phyloP scores from a whole-genome alignment of 495 filamentous ascomycete species.

The Clohesyomyces aquaticus region DNA sequence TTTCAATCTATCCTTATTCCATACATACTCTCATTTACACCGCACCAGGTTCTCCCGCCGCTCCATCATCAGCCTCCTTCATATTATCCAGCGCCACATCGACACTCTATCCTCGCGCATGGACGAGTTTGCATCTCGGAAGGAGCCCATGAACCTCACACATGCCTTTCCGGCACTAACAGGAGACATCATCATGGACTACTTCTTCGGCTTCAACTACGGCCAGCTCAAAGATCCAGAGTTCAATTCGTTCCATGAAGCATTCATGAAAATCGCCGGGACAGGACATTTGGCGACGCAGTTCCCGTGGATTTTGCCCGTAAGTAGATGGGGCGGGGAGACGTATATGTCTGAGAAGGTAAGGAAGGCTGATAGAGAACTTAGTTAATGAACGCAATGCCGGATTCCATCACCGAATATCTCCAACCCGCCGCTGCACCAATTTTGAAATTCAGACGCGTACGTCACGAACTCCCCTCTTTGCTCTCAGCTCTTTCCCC shows the following conservation, averaged over 20 bases:
- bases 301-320: slow-evolving; percentile 29
- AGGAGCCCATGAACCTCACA: slow-evolving; percentile 27
- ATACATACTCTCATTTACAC: background rate
- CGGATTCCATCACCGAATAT: slow-evolving; percentile 18
- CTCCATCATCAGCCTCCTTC: slow-evolving; percentile 25
- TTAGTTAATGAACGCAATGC: slow-evolving; percentile 29
- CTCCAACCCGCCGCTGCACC: slow-evolving; percentile 28
- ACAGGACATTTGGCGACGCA: slow-evolving; percentile 28
- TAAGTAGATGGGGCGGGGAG: slow-evolving; percentile 5
- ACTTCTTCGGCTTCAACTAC: slow-evolving; percentile 36
- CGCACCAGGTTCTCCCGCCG: slow-evolving; percentile 22
- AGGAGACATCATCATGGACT: slow-evolving; percentile 36
- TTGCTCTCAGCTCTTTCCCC: background rate
- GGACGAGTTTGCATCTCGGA: slow-evolving; percentile 26
- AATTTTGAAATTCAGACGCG: slow-evolving; percentile 22
- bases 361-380: too few species aligned
- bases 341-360: background rate
- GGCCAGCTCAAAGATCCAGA: slow-evolving; percentile 22
- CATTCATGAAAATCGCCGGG: slow-evolving; percentile 17
- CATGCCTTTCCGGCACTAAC: slow-evolving; percentile 26
- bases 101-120: slow-evolving; percentile 22
- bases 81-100: slow-evolving; percentile 29
- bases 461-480: too few species aligned
- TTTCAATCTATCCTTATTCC: background rate
- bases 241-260: slow-evolving; percentile 29